Base-by-base conservation (phyloP, 441 rosid species). In the Metrosideros polymorpha region DNA sequence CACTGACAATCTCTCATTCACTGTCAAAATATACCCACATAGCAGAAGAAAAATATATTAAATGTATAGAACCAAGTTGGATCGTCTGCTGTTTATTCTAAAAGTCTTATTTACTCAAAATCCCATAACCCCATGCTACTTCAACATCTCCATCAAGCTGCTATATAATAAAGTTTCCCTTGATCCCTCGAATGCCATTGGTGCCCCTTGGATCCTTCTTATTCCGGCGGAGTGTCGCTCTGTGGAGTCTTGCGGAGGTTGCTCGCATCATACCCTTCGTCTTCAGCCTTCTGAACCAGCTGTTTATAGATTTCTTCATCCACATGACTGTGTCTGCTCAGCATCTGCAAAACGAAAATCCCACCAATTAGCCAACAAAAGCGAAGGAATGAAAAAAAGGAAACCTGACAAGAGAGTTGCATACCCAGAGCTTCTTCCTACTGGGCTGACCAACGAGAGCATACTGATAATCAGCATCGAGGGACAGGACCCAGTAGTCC, bases 101-200 rank as follows among this genome's bases (percentile, higher is more conserved):
- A 35, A 66, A 22, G 4, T 71, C 47, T 3, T 5, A 22, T 39
- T 39, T 12, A 71, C 49, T 71, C 27, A 1, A 71, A 42, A 12
- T 71, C 79, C 47, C 79, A 4, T 25, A 55, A 24, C n/a, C n/a
- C n/a, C n/a, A 55, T 7, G 5, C n/a, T 24, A 9, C 59, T 55
- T 55, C 59, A 12, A 12, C 45, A 12, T 30, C 57, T 30, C 4
- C n/a, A 27, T 29, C 18, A 7, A 30, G 39, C 29, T 49, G 57
- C 77, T 86, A 43, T 43, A 63, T 50, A 86, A 63, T 47, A 71
- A 71, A 75, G 85, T 18, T 35, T 14, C 2, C n/a, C 86, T 93
- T 95, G 90, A 96, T 18, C 99, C 99, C 95, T 99, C 99, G 94
- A n/a, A 95, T 42, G 77, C 99, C 99, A 87, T 94, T 94, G 77